phyloP scores from a whole-genome alignment of 371 early-diverging fungal species.

The Mucor irregularis region DNA sequence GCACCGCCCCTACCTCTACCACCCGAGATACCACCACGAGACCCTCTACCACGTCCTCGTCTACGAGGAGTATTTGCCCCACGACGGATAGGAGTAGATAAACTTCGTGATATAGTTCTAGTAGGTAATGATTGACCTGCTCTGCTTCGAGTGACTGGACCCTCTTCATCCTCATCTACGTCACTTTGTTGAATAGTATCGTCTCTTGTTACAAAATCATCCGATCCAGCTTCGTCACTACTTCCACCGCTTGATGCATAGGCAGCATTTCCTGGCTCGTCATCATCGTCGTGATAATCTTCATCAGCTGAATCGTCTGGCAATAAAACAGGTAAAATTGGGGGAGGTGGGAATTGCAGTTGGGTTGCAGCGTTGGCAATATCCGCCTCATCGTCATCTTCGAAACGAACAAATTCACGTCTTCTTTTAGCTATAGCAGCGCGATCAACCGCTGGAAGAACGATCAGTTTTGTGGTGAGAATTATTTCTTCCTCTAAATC shows the following conservation, averaged over 20 bases:
- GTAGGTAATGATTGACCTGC: constrained; percentile 24
- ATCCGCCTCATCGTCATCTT: constrained; percentile 61
- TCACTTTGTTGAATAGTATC: constrained; percentile 17
- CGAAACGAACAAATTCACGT: constrained; percentile 38
- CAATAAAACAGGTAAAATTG: constrained; percentile 25
- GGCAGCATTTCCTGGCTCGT: constrained; percentile 12
- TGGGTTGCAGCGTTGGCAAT: constrained; percentile 46
- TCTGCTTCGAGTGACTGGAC: constrained; percentile 39
- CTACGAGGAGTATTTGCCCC: background rate
- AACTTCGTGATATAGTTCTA: background rate
- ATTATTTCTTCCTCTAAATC: constrained; percentile 51
- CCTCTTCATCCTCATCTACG: constrained; percentile 25
- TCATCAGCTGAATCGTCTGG: constrained; percentile 66
- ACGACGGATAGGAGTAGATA: background rate
- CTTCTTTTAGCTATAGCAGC: constrained; percentile 42
- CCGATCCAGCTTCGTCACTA: constrained; percentile 30
- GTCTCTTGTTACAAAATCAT: constrained; percentile 21
- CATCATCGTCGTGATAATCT: constrained; percentile 48
- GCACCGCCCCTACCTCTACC: constrained; percentile 2
- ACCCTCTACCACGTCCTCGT: constrained; percentile 8
- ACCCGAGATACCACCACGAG: background rate
- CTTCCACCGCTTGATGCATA: constrained; percentile 12
- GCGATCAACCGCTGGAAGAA: constrained; percentile 48
- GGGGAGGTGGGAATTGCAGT: constrained; percentile 36
- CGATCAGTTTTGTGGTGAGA: constrained; percentile 15